phyloP scores from a whole-genome alignment of 225 moss, liverwort and hornwort species.

The Pleurozium schreberi region DNA sequence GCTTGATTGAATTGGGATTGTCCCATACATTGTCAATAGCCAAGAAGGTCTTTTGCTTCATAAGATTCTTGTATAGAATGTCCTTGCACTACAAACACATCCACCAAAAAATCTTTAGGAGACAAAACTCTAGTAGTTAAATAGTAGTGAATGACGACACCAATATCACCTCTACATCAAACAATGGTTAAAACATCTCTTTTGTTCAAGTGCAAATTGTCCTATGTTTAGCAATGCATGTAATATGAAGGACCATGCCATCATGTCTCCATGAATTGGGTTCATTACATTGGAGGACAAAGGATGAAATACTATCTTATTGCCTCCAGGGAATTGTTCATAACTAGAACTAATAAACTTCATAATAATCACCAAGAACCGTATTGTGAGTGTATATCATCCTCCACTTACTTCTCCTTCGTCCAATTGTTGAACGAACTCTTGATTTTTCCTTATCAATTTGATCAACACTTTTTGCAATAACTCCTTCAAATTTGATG shows the following conservation, averaged over 20 bases:
- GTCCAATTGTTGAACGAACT: not conserved
- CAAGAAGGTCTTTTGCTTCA: not conserved
- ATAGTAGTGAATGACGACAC: too few species aligned
- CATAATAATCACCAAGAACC: rapidly evolving
- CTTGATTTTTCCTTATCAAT: not conserved
- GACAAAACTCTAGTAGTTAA: rapidly evolving
- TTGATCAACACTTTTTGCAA: not conserved
- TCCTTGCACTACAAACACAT: not conserved
- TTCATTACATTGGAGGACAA: too few species aligned
- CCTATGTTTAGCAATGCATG: rapidly evolving
- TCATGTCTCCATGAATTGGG: not conserved
- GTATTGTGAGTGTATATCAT: not conserved
- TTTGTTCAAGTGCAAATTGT: rapidly evolving
- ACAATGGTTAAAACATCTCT: rapidly evolving
- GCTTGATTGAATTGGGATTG: not conserved
- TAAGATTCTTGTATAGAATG: not conserved
- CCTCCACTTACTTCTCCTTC: not conserved
- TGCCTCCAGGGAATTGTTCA: not conserved
- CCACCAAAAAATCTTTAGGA: not conserved
- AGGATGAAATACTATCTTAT: too few species aligned
- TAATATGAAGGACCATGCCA: not conserved
- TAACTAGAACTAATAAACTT: not conserved
- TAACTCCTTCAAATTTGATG: not conserved
- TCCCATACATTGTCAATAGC: not conserved
- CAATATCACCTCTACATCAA: not conserved